Evolutionary conservation across 306 rosid species (phyloP).

Genomic region (Biancaea sappan): DNA sequence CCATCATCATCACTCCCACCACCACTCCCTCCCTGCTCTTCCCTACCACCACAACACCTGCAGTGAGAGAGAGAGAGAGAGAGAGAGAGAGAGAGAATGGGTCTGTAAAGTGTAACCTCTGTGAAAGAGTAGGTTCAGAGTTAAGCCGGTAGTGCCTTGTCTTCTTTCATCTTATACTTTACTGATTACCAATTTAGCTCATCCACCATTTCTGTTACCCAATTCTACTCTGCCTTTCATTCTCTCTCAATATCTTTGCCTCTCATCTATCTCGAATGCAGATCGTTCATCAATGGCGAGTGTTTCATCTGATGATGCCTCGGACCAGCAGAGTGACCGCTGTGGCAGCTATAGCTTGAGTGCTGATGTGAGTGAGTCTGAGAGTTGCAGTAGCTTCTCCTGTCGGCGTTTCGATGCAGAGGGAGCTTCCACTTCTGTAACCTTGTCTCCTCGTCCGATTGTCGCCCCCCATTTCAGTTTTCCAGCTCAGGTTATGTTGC

Average conservation of each 20-base stretch:
- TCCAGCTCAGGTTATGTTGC: conserved; percentile 66
- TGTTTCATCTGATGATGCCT: conserved; percentile 68
- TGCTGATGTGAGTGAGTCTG: conserved; percentile 94
- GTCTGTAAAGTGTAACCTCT: background rate
- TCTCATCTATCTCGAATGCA: conserved; percentile 30
- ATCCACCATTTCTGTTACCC: background rate
- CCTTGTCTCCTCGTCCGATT: conserved; percentile 63
- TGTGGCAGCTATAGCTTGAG: conserved; percentile 90
- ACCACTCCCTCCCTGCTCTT: conserved; percentile 3
- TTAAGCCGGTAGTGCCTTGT: background rate
- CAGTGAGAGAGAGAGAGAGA: conserved; percentile 7
- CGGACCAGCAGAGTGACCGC: conserved; percentile 79
- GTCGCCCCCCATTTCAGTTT: conserved; percentile 43
- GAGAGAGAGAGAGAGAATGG: conserved; percentile 23
- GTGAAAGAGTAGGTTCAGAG: conserved; percentile 26
- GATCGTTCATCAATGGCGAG: conserved; percentile 55
- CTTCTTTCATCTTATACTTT: background rate
- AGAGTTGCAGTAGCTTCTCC: conserved; percentile 81
- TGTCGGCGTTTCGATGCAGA: conserved; percentile 71
- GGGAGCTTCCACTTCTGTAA: conserved; percentile 76
- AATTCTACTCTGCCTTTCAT: background rate
- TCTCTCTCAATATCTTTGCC: background rate
- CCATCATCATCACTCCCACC: conserved; percentile 41
- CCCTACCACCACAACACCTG: background rate
- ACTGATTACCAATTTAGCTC: background rate